Percentiles rank a stretch among this genome's conserved stretches.
Conservation (phyloP, 768 basidiomycete genomes). For the Mycena kentingensis region DNA sequence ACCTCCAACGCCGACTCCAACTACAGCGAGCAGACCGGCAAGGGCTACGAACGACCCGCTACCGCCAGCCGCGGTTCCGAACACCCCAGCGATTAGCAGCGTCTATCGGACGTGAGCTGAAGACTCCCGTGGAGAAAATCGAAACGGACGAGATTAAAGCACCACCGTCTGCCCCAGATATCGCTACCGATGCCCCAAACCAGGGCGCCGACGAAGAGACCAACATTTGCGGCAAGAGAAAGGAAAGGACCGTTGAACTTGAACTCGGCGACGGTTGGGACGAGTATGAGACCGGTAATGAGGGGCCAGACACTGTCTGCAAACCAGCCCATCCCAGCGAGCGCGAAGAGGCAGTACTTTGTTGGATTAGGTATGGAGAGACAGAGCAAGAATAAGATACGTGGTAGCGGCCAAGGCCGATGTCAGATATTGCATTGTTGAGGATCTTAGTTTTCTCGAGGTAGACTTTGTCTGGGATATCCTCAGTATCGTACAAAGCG, state of each 20-base stretch:
- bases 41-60: slow-evolving; percentile 55
- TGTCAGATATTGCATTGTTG: neutral
- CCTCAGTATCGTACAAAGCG: neutral
- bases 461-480: slow-evolving; percentile 6
- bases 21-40: slow-evolving; percentile 48
- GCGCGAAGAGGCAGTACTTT: slow-evolving; percentile 64
- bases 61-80: slow-evolving; percentile 64
- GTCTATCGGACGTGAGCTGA: slow-evolving; percentile 74
- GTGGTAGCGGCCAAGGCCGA: slow-evolving; percentile 1
- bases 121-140: slow-evolving; percentile 26
- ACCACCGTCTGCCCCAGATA: slow-evolving; percentile 68
- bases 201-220: slow-evolving; percentile 66
- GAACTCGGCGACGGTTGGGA: slow-evolving; percentile 68
- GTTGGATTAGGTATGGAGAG: neutral
- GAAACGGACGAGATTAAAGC: slow-evolving; percentile 1
- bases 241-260: slow-evolving; percentile 60
- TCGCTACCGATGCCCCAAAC: slow-evolving; percentile 73
- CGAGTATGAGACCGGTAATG: slow-evolving; percentile 66
- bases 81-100: slow-evolving; percentile 64
- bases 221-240: slow-evolving; percentile 71
- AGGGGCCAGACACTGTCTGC: slow-evolving; percentile 76
- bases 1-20: slow-evolving; percentile 70
- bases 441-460: slow-evolving; percentile 9
- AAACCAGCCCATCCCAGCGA: slow-evolving; percentile 77
- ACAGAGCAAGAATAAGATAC: neutral